Evolutionary conservation across 202 grass and related monocot genomes (phyloP).

Genomic region (Panicum hallii): DNA sequence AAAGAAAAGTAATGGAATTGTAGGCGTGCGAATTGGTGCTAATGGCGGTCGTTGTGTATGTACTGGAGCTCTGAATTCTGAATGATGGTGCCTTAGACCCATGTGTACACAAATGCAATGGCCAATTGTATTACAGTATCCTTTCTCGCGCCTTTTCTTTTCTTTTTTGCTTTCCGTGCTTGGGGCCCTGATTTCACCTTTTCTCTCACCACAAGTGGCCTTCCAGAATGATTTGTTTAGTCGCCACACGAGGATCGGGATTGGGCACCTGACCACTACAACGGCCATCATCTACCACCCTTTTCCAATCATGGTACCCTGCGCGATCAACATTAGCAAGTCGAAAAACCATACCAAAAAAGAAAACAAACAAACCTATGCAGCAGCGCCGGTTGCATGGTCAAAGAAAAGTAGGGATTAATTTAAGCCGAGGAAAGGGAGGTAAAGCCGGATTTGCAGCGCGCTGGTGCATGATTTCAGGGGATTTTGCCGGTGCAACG

Average conservation of each 20-base stretch:
- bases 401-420: conserved; percentile 37
- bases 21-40: background rate
- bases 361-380: background rate
- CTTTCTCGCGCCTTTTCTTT: background rate
- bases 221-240: conserved; percentile 1
- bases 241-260: background rate
- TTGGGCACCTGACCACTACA: conserved; percentile 20
- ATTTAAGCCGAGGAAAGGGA: background rate
- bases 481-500: conserved; percentile 45
- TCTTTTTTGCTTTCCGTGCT: background rate
- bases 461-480: conserved; percentile 35
- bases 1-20: background rate
- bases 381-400: conserved; percentile 26
- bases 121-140: background rate
- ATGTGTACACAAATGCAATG: background rate
- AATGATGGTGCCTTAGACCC: conserved; percentile 15
- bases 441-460: conserved; percentile 31
- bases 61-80: background rate
- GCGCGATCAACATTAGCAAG: conserved; percentile 23
- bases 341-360: background rate
- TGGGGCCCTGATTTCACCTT: conserved; percentile 1
- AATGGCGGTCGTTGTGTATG: background rate
- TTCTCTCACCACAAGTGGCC: background rate
- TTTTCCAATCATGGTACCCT: background rate
- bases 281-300: background rate